phyloP scores from a whole-genome alignment of 768 basidiomycete species.

The Zangia roseola region DNA sequence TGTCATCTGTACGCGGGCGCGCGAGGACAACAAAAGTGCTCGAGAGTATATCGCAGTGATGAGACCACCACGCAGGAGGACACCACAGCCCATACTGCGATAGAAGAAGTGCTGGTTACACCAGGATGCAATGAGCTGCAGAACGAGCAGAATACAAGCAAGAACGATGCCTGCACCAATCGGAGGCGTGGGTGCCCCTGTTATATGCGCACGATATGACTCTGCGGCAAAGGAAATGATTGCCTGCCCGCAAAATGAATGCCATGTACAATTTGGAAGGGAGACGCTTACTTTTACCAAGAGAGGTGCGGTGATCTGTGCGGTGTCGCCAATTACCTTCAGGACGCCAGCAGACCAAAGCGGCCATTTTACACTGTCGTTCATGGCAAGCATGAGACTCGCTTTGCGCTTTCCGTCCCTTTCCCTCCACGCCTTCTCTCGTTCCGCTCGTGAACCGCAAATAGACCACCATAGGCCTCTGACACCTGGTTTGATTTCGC shows the following conservation, averaged over 20 bases:
- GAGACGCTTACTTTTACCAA: constrained; percentile 60
- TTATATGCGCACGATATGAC: constrained; percentile 52
- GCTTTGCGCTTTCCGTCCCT: constrained; percentile 59
- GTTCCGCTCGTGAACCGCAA: constrained; percentile 44
- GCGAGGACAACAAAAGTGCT: constrained; percentile 71
- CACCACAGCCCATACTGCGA: constrained; percentile 68
- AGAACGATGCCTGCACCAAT: constrained; percentile 68
- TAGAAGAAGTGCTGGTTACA: constrained; percentile 85
- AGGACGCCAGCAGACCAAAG: constrained; percentile 71
- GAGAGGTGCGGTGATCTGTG: constrained; percentile 73
- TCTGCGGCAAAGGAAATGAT: constrained; percentile 69
- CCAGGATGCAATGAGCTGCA: constrained; percentile 68
- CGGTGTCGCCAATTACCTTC: constrained; percentile 63
- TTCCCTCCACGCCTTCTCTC: constrained; percentile 65
- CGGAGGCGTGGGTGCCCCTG: constrained; percentile 37
- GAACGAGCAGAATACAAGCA: constrained; percentile 61
- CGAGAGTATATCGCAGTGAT: constrained; percentile 86
- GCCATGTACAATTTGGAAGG: not conserved
- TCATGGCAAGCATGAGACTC: constrained; percentile 68
- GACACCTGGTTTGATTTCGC: constrained; percentile 58
- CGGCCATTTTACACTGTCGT: constrained; percentile 74
- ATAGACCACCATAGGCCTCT: constrained; percentile 61
- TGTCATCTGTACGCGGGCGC: constrained; percentile 74
- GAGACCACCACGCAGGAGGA: constrained; percentile 78
- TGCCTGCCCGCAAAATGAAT: constrained; percentile 37